Evolutionary conservation across 805 yeast species (phyloP), one percentile per base, ranked within the genome.

Genomic region (Sugiyamaella smithiae): DNA sequence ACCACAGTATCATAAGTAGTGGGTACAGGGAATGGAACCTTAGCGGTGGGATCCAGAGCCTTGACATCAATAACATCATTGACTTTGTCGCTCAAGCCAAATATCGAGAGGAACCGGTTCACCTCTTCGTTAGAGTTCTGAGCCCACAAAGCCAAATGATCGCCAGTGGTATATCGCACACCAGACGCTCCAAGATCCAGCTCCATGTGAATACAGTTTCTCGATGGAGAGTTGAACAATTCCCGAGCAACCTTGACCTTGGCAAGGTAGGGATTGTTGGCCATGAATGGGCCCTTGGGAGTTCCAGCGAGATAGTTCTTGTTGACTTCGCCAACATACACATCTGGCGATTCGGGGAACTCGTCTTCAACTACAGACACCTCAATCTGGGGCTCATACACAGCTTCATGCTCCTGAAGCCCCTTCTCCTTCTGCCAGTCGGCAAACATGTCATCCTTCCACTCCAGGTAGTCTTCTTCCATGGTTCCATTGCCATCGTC

Each of bases 401-500:
- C 72, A 54, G 84, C 76, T 56, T 89, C 97, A 55, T 79, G 86
- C 69, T 90, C 97, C 58, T 84, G 82, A 49, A 91, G 73, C 51
- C 78, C 72, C 61, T 88, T 73, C 44, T 77, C 71, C 52, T 75
- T 75, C 60, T 83, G 81, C 68, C 90, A 74, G 2, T 77, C 66
- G 12, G 81, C 86, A 58, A 88, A 78, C 50, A 84, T 73, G 11
- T 70, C 67, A 54, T 90, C 97, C 68, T 90, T 93, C 99, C 99
- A 91, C 40, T 89, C 73, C 63, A 93, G 70, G 67, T 80, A 91
- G 69, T 93, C 98, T 69, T 91, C 99, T 67, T 91, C 98, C 76
- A 91, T 81, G 47, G 96, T 80, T 46, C 95, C 98, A 53, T 78
- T 77, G 61, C 97, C 98, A 64, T 91, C 99, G 65, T 91, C 99